Evolutionary conservation across 2,329 filamentous ascomycete genomes (phyloP), one percentile per base, ranked within the genome.

Genomic region (Pseudocercospora macadamiae): DNA sequence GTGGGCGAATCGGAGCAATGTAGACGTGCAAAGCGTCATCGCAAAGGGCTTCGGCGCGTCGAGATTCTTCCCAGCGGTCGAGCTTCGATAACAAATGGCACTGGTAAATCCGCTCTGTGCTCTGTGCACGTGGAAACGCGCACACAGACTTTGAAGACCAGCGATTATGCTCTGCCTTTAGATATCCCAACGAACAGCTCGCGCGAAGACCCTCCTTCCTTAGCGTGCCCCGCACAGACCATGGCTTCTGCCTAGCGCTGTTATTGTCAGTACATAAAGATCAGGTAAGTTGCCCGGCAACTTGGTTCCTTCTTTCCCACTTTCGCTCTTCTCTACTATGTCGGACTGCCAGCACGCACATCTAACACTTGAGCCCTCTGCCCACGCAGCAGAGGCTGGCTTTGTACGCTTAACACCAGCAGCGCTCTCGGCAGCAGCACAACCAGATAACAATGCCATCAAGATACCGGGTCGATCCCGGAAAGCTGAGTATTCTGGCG

Each of bases 1-100:
- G 73, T 97, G 91, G 90, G 92, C 88, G 68, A 84, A 85, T 59
- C 83, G 86, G 23, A 85, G 87, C 48, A 96, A 96, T 68, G 96
- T 97, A 64, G 92, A 96, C 71, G 91, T 97, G 36, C 89, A 96
- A 73, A 91, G 88, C 45, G 87, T 97, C 21, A 83, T 92, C 58
- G 89, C 88, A 1, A 88, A 89, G 69, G 93, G 93, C 0, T 97
- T 88, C 75, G 90, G 91, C 0, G 93, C 93, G 3, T 89, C 90
- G 8, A 84, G 93, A 60, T 96, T 88, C 74, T 95, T 96, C 69
- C 68, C 69, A 3, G 66, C 69, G 4, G 44, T 67, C 23, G 62
- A 69, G 34, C 48, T 66, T 19, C 58, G 60, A 42, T 65, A 37
- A 36, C 42, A 51, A 32, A 21, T n/a, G 19, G 26, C 48, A n/a